Conservation (phyloP, 1,284 basidiomycete species). For the Pseudozyma sp. region DNA sequence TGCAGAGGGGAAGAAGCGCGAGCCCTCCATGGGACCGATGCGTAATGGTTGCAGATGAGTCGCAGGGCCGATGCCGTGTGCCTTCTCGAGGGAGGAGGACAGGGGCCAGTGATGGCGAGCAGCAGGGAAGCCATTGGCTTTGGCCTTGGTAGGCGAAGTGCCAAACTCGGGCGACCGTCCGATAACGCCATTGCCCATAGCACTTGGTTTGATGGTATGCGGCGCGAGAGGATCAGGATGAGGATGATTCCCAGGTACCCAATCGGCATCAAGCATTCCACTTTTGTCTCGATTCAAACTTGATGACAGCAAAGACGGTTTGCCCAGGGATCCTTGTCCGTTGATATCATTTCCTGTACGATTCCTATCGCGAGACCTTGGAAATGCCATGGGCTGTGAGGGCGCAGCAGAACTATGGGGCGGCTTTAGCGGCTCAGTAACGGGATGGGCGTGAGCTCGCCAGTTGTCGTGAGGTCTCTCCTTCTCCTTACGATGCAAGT, state of each 20-base stretch:
- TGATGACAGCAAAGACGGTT: constrained; percentile 32
- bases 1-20: constrained; percentile 26
- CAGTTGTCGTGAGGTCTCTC: constrained; percentile 34
- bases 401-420: constrained; percentile 1
- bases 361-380: constrained; percentile 3
- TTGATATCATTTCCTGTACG: not conserved
- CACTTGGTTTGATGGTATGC: constrained; percentile 44
- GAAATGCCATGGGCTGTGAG: constrained; percentile 27
- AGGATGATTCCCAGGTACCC: constrained; percentile 32
- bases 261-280: constrained; percentile 12
- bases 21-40: constrained; percentile 30
- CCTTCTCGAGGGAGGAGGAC: constrained; percentile 38
- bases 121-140: constrained; percentile 5
- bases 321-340: not conserved
- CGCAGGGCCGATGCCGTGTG: constrained; percentile 16
- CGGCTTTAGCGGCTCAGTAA: constrained; percentile 9
- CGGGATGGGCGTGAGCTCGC: constrained; percentile 38
- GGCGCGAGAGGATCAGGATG: constrained; percentile 23
- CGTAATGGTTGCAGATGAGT: constrained; percentile 35
- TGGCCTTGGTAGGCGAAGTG: constrained; percentile 32
- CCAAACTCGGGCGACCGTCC: constrained; percentile 41
- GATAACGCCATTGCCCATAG: constrained; percentile 44
- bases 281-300: constrained; percentile 29
- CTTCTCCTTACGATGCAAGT: constrained; percentile 19
- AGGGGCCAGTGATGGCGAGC: constrained; percentile 39